Conservation (phyloP, 2,329 filamentous ascomycete genomes). For the Curvularia eragrostidis region DNA sequence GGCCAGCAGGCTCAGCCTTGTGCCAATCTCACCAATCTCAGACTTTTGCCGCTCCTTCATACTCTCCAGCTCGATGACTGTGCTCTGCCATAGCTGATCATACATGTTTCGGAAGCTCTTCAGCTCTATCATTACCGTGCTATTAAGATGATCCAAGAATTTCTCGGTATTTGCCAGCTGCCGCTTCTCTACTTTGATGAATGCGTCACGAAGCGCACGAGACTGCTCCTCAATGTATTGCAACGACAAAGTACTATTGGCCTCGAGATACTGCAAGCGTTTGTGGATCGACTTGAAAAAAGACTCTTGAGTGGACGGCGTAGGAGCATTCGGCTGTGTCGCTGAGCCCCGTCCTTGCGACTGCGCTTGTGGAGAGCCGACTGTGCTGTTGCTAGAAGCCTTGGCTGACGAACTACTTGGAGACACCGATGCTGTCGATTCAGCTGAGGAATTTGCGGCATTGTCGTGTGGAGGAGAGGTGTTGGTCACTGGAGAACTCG, state of each 20-base stretch:
- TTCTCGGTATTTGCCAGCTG: conserved; percentile 82
- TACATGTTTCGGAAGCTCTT: conserved; percentile 73
- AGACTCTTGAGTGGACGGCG: conserved; percentile 90
- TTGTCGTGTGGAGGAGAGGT: conserved; percentile 20
- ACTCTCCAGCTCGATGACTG: conserved; percentile 86
- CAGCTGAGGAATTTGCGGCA: conserved; percentile 15
- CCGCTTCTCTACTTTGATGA: conserved; percentile 83
- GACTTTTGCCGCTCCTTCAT: conserved; percentile 84
- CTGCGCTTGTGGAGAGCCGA: conserved; percentile 24
- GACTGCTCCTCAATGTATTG: conserved; percentile 98
- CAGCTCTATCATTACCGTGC: conserved; percentile 79
- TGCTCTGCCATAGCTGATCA: conserved; percentile 96
- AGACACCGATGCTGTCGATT: conserved; percentile 20
- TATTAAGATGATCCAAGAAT: conserved; percentile 86
- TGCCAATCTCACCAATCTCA: conserved; percentile 81
- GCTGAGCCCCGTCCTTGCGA: conserved; percentile 43
- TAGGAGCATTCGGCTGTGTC: conserved; percentile 59
- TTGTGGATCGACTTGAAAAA: conserved; percentile 98
- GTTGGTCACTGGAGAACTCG: conserved; percentile 7
- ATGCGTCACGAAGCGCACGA: conserved; percentile 83
- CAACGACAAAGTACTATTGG: conserved; percentile 88
- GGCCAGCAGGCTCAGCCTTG: conserved; percentile 84
- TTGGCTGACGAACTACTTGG: conserved; percentile 20
- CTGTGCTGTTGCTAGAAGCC: conserved; percentile 27
- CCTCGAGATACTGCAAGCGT: conserved; percentile 86